Conservation (phyloP, 306 rosid genomes). For the Vicia sativa region DNA sequence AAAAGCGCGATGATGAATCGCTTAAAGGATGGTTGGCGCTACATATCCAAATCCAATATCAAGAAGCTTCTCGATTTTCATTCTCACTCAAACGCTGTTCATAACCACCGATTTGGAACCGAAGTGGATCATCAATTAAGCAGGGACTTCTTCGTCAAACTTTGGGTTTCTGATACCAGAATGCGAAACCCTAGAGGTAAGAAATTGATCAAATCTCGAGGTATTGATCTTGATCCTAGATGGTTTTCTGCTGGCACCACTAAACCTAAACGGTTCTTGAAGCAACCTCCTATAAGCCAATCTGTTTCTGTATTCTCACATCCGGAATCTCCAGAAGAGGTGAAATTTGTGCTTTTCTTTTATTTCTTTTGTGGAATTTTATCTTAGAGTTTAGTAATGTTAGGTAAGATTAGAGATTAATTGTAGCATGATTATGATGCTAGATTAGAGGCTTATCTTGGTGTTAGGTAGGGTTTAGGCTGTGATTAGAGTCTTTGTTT, state of each 20-base stretch:
- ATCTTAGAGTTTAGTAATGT: too few species aligned
- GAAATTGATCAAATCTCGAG: conserved; percentile 27
- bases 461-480: too few species aligned
- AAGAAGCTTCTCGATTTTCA: conserved; percentile 22
- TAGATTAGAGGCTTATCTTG: too few species aligned
- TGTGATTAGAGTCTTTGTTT: not conserved
- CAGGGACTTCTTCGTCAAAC: conserved; percentile 62
- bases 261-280: conserved; percentile 32
- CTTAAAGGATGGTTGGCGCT: conserved; percentile 35
- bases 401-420: not conserved
- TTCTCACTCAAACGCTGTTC: conserved; percentile 30
- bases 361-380: too few species aligned
- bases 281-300: conserved; percentile 81
- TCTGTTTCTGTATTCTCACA: conserved; percentile 51
- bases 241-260: conserved; percentile 31
- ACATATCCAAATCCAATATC: conserved; percentile 35
- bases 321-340: conserved; percentile 75
- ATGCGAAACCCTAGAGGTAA: conserved; percentile 28
- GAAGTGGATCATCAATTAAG: conserved; percentile 38
- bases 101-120: conserved; percentile 53
- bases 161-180: conserved; percentile 69
- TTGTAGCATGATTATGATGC: not conserved
- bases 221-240: conserved; percentile 36
- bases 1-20: conserved; percentile 44
- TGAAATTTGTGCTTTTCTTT: conserved; percentile 17